Evolutionary conservation across 345 rosid genomes (phyloP), one percentile per base, ranked within the genome.

Genomic region (Euclidium syriacum): DNA sequence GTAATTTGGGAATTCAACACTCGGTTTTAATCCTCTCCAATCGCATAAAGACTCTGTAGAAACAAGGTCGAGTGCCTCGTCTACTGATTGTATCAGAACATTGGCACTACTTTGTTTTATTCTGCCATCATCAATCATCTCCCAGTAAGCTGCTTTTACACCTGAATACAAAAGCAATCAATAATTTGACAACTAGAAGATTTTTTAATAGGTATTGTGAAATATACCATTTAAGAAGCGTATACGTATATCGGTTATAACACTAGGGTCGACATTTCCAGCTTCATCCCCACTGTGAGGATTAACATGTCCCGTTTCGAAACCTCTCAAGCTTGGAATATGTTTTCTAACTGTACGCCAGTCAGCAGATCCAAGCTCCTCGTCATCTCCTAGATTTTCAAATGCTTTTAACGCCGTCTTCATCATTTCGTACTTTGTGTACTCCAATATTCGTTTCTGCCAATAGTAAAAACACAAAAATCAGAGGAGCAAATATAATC

Each of bases 101-200:
- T 73, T 87, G 55, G 89, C 90, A 48, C 63, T 84, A 35, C 76
- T 36, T 67, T 75, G 92, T 8, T 70, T 74, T 30, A 90, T 83
- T 77, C 97, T 87, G 64, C 99, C 96, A 75, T 87, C 96, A 64
- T 94, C 87, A 44, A 90, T 83, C 99, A 90, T 90, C 33, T 34
- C 86, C 99, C 99, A 87, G 70, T 87, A 94, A 67, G 99, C 97
- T 75, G 90, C 80, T 51, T 87, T 96, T 62, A 90, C 95, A 65
- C 96, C 97, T 94, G 76, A 61, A 48, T 23, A 70, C 62, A 72
- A 48, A 30, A 46, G 30, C 38, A 12, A 36, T 63, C 14, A 58
- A 59, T 33, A 51, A 11, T 23, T 24, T 57, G 34, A 25, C 46
- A 60, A 25, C 9, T 8, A 62, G 7, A 36, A 47, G 14, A 33